Evolutionary conservation across 306 rosid species (phyloP).

Genomic region (Acmispon strigosus): DNA sequence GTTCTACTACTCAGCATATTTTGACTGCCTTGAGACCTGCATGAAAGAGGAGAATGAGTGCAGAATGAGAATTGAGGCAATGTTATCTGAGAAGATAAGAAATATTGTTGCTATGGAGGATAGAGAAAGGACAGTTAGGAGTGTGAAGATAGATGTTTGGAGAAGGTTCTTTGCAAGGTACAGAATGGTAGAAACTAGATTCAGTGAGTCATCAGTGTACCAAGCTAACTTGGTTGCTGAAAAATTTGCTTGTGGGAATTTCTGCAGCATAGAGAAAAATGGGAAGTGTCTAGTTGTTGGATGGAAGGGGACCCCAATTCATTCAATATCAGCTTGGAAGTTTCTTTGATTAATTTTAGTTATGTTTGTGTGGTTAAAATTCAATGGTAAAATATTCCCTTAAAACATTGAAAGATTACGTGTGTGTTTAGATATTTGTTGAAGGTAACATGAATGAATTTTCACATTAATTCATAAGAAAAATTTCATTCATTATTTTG

Average conservation of each 20-base stretch:
- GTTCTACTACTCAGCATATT: constrained; percentile 41
- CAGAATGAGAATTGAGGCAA: constrained; percentile 21
- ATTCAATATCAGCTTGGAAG: constrained; percentile 59
- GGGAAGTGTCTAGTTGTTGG: constrained; percentile 34
- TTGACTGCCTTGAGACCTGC: constrained; percentile 43
- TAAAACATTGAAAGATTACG: no score
- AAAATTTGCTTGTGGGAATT: constrained; percentile 20
- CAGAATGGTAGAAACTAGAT: constrained; percentile 36
- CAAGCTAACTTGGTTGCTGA: constrained; percentile 47
- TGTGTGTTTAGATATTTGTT: no score
- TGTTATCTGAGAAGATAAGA: constrained; percentile 25
- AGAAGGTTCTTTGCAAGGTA: constrained; percentile 55
- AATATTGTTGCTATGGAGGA: constrained; percentile 45
- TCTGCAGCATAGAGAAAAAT: constrained; percentile 34
- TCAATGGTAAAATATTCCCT: no score
- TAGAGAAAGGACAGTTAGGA: constrained; percentile 28
- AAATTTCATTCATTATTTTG: no score
- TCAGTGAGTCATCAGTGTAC: constrained; percentile 42
- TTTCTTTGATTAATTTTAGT: constrained; percentile 25
- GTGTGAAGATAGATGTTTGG: constrained; percentile 63
- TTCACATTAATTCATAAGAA: no score
- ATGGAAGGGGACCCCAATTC: constrained; percentile 62
- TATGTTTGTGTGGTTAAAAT: no score
- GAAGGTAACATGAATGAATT: no score
- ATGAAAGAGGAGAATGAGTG: constrained; percentile 15